phyloP scores from a whole-genome alignment of 441 rosid species.

The Gossypium davidsonii region DNA sequence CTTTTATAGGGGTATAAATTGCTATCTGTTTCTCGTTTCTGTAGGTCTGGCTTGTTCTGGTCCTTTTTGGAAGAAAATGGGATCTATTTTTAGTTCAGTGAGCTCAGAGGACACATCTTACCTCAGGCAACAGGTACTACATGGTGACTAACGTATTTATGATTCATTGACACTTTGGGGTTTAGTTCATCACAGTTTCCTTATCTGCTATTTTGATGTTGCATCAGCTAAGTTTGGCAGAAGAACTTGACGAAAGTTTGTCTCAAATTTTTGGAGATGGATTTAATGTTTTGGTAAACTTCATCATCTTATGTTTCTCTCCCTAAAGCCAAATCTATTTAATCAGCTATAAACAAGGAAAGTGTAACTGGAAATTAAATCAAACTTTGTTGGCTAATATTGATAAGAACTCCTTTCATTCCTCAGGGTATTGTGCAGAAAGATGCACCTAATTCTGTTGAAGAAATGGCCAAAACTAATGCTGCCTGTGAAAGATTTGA shows the following conservation, averaged over 20 bases:
- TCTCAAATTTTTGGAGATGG: slow-evolving; percentile 48
- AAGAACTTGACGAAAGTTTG: slow-evolving; percentile 61
- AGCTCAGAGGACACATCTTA: slow-evolving; percentile 56
- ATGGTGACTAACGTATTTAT: slow-evolving; percentile 5
- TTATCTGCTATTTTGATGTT: slow-evolving; percentile 21
- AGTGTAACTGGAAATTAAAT: slow-evolving; percentile 1
- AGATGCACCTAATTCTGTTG: slow-evolving; percentile 37
- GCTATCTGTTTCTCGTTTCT: slow-evolving; percentile 17
- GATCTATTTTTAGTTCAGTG: slow-evolving; percentile 53
- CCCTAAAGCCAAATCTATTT: neutral
- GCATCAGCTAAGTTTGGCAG: slow-evolving; percentile 55
- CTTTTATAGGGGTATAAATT: neutral
- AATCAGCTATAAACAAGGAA: neutral
- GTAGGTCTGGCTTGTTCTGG: slow-evolving; percentile 70
- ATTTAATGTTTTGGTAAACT: slow-evolving; percentile 43
- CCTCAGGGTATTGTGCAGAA: slow-evolving; percentile 49
- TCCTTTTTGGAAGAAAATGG: slow-evolving; percentile 86
- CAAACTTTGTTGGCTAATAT: neutral
- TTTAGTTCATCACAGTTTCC: slow-evolving; percentile 10
- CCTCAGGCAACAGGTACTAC: slow-evolving; percentile 73
- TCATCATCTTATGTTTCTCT: slow-evolving; percentile 3
- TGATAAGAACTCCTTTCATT: slow-evolving; percentile 15
- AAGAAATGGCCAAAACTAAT: slow-evolving; percentile 38
- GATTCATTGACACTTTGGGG: slow-evolving; percentile 8
- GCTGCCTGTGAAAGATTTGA: slow-evolving; percentile 42